These are phyloP conservation scores for Yamadazyma paraphyllophila DNA, from an alignment of 805 yeast genomes.

Conservation along the genomic window DNA sequence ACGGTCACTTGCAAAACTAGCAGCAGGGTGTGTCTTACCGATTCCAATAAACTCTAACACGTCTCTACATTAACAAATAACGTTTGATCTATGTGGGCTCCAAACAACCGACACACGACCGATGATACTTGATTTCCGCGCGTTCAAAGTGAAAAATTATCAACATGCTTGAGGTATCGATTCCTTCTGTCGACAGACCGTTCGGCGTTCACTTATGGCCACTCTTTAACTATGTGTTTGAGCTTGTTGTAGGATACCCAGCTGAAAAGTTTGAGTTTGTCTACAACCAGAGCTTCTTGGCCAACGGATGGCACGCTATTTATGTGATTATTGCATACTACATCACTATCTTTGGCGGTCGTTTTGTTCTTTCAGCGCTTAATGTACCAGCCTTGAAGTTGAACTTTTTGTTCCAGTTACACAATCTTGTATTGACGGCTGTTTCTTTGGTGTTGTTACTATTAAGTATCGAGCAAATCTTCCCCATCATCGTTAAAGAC, in stretches of 20 bases:
- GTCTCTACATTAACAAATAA: too few species aligned
- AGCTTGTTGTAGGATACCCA: slow-evolving; percentile 48
- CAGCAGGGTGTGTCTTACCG: too few species aligned
- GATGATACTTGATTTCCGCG: too few species aligned
- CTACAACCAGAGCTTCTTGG: slow-evolving; percentile 64
- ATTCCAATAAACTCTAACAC: too few species aligned
- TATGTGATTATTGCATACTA: slow-evolving; percentile 42
- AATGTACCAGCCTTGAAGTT: slow-evolving; percentile 67
- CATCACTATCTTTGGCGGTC: slow-evolving; percentile 63
- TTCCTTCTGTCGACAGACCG: slow-evolving; percentile 45
- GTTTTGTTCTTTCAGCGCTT: slow-evolving; percentile 51
- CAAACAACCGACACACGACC: too few species aligned
- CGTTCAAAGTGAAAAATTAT: neutral
- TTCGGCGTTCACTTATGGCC: slow-evolving; percentile 69
- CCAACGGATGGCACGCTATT: slow-evolving; percentile 56
- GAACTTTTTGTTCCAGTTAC: slow-evolving; percentile 76
- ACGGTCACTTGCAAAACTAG: too few species aligned
- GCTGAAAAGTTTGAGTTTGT: slow-evolving; percentile 68
- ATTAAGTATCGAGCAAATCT: slow-evolving; percentile 77
- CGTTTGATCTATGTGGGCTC: too few species aligned
- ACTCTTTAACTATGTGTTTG: slow-evolving; percentile 52
- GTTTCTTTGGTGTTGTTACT: slow-evolving; percentile 64
- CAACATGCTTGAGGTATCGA: slow-evolving; percentile 21
- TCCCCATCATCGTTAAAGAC: slow-evolving; percentile 70
- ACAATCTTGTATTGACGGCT: slow-evolving; percentile 72